Evolutionary conservation across 768 basidiomycete species (phyloP).

Genomic region (Guyanaporus albipodus): DNA sequence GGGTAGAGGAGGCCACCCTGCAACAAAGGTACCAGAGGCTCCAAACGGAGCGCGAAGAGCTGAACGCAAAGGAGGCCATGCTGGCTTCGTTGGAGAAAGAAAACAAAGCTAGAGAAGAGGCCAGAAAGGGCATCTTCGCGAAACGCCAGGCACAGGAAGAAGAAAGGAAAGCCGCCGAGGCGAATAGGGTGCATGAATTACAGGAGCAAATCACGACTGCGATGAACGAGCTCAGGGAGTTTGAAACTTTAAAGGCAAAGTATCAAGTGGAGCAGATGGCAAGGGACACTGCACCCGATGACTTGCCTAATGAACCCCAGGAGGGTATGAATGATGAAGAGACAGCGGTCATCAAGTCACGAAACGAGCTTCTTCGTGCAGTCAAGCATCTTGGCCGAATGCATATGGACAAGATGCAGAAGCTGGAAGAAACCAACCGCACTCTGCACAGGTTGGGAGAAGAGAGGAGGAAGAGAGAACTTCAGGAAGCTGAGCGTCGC

Average conservation of each 20-base stretch:
- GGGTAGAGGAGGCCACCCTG: conserved; percentile 15
- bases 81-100: conserved; percentile 24
- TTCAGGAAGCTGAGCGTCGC: conserved; percentile 15
- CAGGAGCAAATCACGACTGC: conserved; percentile 20
- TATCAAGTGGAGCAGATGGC: background rate
- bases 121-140: conserved; percentile 11
- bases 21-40: conserved; percentile 20
- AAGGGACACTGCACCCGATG: background rate
- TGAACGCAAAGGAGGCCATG: conserved; percentile 16
- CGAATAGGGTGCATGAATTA: conserved; percentile 12
- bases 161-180: conserved; percentile 17
- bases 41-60: conserved; percentile 14
- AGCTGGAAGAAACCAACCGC: conserved; percentile 14
- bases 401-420: conserved; percentile 16
- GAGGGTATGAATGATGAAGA: conserved; percentile 23
- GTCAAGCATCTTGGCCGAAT: conserved; percentile 17
- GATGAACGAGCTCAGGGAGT: conserved; percentile 16
- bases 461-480: conserved; percentile 18
- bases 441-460: conserved; percentile 24
- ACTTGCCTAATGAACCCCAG: conserved; percentile 17
- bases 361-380: conserved; percentile 8
- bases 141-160: conserved; percentile 27
- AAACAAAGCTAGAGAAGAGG: conserved; percentile 23
- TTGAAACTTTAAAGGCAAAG: conserved; percentile 5
- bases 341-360: conserved; percentile 3